Base-by-base conservation (phyloP, 768 basidiomycete genomes). In the Cyclocybe cylindracea region DNA sequence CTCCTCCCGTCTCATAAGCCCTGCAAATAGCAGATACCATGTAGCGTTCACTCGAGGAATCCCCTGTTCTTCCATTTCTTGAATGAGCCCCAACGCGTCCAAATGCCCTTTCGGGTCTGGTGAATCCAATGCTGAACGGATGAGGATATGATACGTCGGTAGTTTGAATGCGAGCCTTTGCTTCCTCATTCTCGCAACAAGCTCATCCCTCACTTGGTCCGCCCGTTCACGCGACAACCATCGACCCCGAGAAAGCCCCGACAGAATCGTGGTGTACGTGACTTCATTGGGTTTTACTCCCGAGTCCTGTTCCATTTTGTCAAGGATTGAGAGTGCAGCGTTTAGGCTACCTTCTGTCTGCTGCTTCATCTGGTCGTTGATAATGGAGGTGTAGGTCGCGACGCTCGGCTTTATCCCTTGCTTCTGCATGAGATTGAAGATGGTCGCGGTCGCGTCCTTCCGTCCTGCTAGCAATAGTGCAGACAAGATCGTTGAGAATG, bases 401-500 rank as follows among this genome's bases (percentile, higher is more conserved):
- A 85, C 82, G 53, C 87, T 94, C 19, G 92, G 85, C 56, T 80
- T 65, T 37, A 95, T 72, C 16, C 85, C 85, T 48, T 89, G 83
- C 60, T 82, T 80, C 59, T 77, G 68, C 95, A 98, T 98, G 52
- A 89, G 73, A 39, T 74, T 70, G 44, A 94, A 67, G 16, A 93
- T 78, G 24, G 82, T 72, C 16, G 78, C 72, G 5, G 82, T 78
- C 1, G 90, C 87, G 58, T 94, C 86, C 24, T 78, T 68, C 49
- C 84, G 77, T 8, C 86, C 84, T 10, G 80, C 81, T 56, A 80
- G 82, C 44, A 94, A 78, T 47, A 96, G 66, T 1, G 90, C 87
- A 19, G 86, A 82, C 13, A 98, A 82, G 32, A 98, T 78, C 10
- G 86, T 93, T 3, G 94, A 93, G 67, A 87, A 98, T 0, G 89